Conservation (phyloP, 805 yeast species). For the Metschnikowia continentalis region DNA sequence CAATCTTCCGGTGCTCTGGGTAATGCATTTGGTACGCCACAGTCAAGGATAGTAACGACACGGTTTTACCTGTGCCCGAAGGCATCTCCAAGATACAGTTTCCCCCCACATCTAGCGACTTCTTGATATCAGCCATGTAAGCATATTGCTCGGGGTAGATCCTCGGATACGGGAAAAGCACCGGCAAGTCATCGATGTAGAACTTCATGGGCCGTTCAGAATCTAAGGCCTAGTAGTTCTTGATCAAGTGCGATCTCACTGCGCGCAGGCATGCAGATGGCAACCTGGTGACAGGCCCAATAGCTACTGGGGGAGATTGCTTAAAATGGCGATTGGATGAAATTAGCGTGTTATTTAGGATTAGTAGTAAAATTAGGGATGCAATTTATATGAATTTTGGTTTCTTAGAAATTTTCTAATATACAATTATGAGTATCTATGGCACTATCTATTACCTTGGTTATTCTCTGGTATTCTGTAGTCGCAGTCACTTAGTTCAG, state of each 20-base stretch:
- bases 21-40: constrained; percentile 94
- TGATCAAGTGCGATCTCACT: background rate
- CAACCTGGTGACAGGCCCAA: background rate
- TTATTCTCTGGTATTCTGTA: too few relatives aligned
- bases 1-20: constrained; percentile 90
- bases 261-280: background rate
- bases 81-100: constrained; percentile 98
- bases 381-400: too few relatives aligned
- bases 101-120: constrained; percentile 93
- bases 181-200: constrained; percentile 92
- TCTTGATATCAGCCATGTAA: constrained; percentile 93
- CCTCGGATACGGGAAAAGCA: constrained; percentile 91
- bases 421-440: too few relatives aligned
- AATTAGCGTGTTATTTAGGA: too few relatives aligned
- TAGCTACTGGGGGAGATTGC: background rate
- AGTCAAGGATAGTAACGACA: constrained; percentile 83
- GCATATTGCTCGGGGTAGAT: constrained; percentile 98
- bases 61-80: constrained; percentile 98
- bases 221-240: background rate
- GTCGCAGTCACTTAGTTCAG: too few relatives aligned
- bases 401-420: too few relatives aligned
- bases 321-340: too few relatives aligned
- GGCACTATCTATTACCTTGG: too few relatives aligned
- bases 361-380: too few relatives aligned
- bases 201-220: constrained; percentile 50